Evolutionary conservation across 1,139 yeast species (phyloP).

Genomic region (Candida pseudocylindracea): DNA sequence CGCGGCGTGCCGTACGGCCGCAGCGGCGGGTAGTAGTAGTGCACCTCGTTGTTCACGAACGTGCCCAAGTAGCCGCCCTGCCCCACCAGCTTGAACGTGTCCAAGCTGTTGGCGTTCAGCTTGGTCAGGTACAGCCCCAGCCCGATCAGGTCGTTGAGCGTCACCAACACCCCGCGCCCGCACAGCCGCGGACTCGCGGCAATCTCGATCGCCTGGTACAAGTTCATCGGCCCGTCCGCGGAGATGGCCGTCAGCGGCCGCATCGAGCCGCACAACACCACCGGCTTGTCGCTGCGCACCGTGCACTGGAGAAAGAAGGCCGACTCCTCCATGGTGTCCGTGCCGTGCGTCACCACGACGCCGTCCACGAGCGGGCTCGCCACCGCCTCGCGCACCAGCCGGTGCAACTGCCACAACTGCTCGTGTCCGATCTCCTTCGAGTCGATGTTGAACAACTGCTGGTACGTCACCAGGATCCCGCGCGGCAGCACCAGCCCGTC

Average conservation of each 20-base stretch:
- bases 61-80: slow-evolving; percentile 45
- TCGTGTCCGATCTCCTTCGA: slow-evolving; percentile 34
- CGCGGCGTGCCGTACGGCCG: slow-evolving; percentile 29
- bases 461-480: slow-evolving; percentile 34
- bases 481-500: too few species aligned
- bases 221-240: slow-evolving; percentile 53
- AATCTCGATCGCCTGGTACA: slow-evolving; percentile 46
- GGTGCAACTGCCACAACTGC: slow-evolving; percentile 9
- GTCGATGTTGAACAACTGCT: slow-evolving; percentile 42
- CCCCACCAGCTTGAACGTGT: slow-evolving; percentile 44
- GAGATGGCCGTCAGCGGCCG: slow-evolving; percentile 50
- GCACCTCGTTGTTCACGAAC: slow-evolving; percentile 42
- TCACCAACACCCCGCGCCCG: slow-evolving; percentile 39
- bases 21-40: slow-evolving; percentile 39
- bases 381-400: slow-evolving; percentile 13
- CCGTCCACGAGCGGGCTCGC: slow-evolving; percentile 24
- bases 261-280: slow-evolving; percentile 54
- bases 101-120: slow-evolving; percentile 45
- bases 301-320: slow-evolving; percentile 45
- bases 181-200: slow-evolving; percentile 27
- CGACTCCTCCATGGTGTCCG: slow-evolving; percentile 53
- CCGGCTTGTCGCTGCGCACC: slow-evolving; percentile 28
- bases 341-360: slow-evolving; percentile 50
- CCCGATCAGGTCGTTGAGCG: slow-evolving; percentile 43
- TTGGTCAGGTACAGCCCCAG: slow-evolving; percentile 51